Base-by-base conservation (phyloP, 2,329 filamentous ascomycete genomes). In the Aspergillus caelatus region DNA sequence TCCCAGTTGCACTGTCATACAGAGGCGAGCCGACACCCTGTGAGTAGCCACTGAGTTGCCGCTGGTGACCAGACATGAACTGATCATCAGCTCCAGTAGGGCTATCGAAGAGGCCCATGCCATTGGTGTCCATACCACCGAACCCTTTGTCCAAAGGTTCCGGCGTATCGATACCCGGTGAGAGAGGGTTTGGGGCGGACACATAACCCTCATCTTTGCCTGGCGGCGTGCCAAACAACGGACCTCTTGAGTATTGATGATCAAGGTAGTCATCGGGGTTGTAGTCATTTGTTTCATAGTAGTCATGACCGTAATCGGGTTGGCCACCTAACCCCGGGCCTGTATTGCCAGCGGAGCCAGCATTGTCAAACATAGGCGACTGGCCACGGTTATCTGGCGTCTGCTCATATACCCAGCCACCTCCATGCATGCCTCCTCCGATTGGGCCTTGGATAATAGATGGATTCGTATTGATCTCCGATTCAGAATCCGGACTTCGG, bases 171-270 rank as follows among this genome's bases (percentile, higher is more conserved):
- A 75, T 72, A 61, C 81, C 83, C 16, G 81, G 79, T 57, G 83
- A 84, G 67, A 86, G 83, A 66, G 82, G 85, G 72, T 88, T 86
- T 39, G 85, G 85, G 70, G 87, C 92, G 28, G 94, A 96, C 68
- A 94, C 94, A 79, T 97, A 98, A 9, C 94, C 94, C 80, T 98
- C 94, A 73, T 97, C 92, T 75, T 89, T 91, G 64, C 85, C 89
- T 84, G 76, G 86, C 79, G 68, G 85, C 78, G 75, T 85, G 74
- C 77, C 85, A 83, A 68, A 81, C 75, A 69, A 68, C 23, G 76
- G 75, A 21, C 70, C 72, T 59, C 73, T 71, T 32, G 73, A 67
- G 65, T 81, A 80, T 52, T 70, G 71, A 64, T 72, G 65, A 36
- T 72, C 72, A 52, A 73, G 85, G 41, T 77, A 76, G 58, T 75